A percentile compares a stretch with the other conserved stretches of the same genome.
phyloP scores from a whole-genome alignment of 1,284 basidiomycete species.

The Lignosus rhinocerotis region DNA sequence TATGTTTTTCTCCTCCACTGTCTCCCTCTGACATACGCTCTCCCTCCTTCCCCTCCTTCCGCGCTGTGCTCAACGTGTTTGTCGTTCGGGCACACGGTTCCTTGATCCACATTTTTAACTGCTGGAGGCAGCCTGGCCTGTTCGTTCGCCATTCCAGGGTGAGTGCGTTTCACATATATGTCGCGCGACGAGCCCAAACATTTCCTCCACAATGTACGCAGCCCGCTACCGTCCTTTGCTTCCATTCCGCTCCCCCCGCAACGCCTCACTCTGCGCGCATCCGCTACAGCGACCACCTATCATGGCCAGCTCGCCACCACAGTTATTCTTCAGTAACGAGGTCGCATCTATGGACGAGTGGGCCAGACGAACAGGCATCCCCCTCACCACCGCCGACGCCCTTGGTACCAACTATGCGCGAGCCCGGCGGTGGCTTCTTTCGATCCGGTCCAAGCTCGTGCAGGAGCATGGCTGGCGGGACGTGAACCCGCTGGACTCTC shows the following conservation, averaged over 20 bases:
- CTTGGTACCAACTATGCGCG: conserved; percentile 76
- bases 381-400: conserved; percentile 77
- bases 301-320: conserved; percentile 39
- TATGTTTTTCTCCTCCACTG: conserved; percentile 34
- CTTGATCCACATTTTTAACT: conserved; percentile 33
- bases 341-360: conserved; percentile 79
- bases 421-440: conserved; percentile 70
- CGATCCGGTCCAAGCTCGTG: conserved; percentile 61
- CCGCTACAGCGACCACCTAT: conserved; percentile 14
- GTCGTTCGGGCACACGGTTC: conserved; percentile 22
- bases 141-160: conserved; percentile 25
- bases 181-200: conserved; percentile 18
- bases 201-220: conserved; percentile 22
- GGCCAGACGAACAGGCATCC: conserved; percentile 74
- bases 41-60: conserved; percentile 20
- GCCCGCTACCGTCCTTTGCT: conserved; percentile 21
- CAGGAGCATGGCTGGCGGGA: conserved; percentile 70
- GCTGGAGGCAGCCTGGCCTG: conserved; percentile 34
- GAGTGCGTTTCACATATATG: conserved; percentile 27
- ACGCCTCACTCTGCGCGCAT: conserved; percentile 16
- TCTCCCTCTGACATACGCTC: conserved; percentile 28
- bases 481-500: conserved; percentile 53
- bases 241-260: conserved; percentile 19
- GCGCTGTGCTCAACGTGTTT: conserved; percentile 30
- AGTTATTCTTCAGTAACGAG: conserved; percentile 75